Base-by-base conservation (phyloP, 2,329 filamentous ascomycete genomes). In the Tetracladium maxilliforme region DNA sequence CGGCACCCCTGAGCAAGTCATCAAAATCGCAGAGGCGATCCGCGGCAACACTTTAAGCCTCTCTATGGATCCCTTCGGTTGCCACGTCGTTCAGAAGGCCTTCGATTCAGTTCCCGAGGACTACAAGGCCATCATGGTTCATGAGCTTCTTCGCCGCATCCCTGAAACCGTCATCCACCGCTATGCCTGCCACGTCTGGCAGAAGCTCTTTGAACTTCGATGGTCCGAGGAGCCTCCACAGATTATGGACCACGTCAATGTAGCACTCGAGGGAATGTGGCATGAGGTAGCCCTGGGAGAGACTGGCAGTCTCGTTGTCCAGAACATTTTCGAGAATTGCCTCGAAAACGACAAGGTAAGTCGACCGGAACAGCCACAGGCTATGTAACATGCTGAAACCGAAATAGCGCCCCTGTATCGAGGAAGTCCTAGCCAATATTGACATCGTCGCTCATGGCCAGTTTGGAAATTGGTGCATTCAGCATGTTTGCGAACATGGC, bases 321-420 rank as follows among this genome's bases (percentile, higher is more conserved):
- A 98, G 53, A 98, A 98, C 49, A 98, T 98, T 45, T 98, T 98
- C 49, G 90, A 98, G 58, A 98, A 98, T 44, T 98, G 90, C 43
- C 68, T 95, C 16, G 92, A 98, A 45, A 87, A 95, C 43, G 90
- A 98, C 56, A 98, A 98, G 73, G 84, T 87, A 58, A 35, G 58
- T 44, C 13, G 10, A 12, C 21, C 14, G 7, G 28, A 27, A 20
- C 22, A 25, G 18, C 2, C 14, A 19, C 9, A 10, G 13, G 13
- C 36, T 45, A 34, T 43, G 16, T 27, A 40, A 35, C 25, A 24
- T 16, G 24, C 27, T 34, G n/a, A n/a, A n/a, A n/a, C n/a, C n/a
- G n/a, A n/a, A n/a, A n/a, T 38, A 92, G 86, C 84, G 92, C 31
- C 86, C 86, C 22, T 94, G 90, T 45, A 92, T 98, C 44, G 86